Evolutionary conservation across 495 filamentous ascomycete genomes (phyloP).

Genomic region (Pyronema domesticum): DNA sequence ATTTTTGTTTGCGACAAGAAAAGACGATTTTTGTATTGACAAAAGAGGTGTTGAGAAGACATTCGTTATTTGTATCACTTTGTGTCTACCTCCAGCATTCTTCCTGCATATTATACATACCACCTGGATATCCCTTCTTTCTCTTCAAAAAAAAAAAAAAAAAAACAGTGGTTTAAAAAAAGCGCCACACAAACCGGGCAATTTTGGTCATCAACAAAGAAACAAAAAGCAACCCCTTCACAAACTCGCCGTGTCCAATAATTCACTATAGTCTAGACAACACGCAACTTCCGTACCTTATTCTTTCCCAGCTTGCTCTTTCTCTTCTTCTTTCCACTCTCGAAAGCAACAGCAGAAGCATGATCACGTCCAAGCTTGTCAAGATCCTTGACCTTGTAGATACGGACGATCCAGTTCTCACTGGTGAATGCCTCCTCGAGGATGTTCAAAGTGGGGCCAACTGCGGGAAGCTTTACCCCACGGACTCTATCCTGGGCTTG

Average conservation of each 20-base stretch:
- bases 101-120: too few relatives aligned
- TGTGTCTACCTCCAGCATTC: too few relatives aligned
- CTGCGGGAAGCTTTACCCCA: conserved; percentile 57
- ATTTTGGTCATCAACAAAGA: too few relatives aligned
- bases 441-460: conserved; percentile 70
- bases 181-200: too few relatives aligned
- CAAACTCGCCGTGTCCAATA: neutral
- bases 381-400: conserved; percentile 98
- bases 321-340: conserved; percentile 89
- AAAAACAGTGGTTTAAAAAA: too few relatives aligned
- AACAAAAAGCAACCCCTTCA: too few relatives aligned
- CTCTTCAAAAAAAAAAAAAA: too few relatives aligned
- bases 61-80: too few relatives aligned
- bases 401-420: conserved; percentile 99
- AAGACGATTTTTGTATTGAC: too few relatives aligned
- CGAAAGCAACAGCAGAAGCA: conserved; percentile 65
- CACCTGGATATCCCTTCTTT: too few relatives aligned
- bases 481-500: conserved; percentile 88
- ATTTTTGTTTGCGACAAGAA: too few relatives aligned
- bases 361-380: conserved; percentile 92
- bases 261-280: neutral
- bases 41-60: too few relatives aligned
- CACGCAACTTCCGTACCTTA: conserved; percentile 59
- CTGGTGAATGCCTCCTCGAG: conserved; percentile 96
- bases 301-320: conserved; percentile 82